Conservation (phyloP, 2,329 filamentous ascomycete genomes). For the Neoascochyta sp. region DNA sequence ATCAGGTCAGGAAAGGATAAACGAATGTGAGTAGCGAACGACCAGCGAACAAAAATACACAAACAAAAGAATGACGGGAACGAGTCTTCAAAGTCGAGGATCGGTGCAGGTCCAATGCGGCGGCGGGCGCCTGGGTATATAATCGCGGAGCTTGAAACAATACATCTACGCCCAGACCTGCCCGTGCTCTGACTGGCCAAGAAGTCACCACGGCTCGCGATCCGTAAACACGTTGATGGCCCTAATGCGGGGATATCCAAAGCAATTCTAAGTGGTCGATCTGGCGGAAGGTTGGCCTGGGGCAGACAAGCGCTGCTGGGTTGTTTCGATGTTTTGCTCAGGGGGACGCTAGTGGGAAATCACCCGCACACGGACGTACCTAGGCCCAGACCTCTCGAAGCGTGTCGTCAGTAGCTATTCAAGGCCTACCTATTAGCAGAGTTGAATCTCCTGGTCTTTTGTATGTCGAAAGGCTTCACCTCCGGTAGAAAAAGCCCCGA, state of each 20-base stretch:
- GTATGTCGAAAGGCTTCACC: slow-evolving; percentile 17
- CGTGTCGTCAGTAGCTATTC: no score
- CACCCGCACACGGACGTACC: slow-evolving; percentile 12
- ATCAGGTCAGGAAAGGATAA: slow-evolving; percentile 16
- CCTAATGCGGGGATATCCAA: slow-evolving; percentile 12
- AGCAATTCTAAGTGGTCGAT: slow-evolving; percentile 16
- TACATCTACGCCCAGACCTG: slow-evolving; percentile 15
- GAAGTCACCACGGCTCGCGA: slow-evolving; percentile 13
- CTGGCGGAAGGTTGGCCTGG: slow-evolving; percentile 11
- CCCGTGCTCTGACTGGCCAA: slow-evolving; percentile 12
- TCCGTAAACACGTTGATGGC: slow-evolving; percentile 14
- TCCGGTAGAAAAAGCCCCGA: slow-evolving; percentile 31
- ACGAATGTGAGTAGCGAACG: slow-evolving; percentile 31
- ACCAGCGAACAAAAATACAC: slow-evolving; percentile 27
- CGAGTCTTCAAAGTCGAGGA: slow-evolving; percentile 20
- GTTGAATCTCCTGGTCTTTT: slow-evolving; percentile 20
- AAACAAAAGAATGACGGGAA: slow-evolving; percentile 23
- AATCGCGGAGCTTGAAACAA: slow-evolving; percentile 26
- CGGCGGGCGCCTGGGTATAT: no score
- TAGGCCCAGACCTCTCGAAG: no score
- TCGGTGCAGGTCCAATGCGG: slow-evolving; percentile 11
- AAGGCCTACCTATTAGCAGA: no score
- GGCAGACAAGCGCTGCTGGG: slow-evolving; percentile 17
- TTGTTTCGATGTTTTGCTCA: slow-evolving; percentile 28
- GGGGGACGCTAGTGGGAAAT: slow-evolving; percentile 17